These are phyloP conservation scores for Chenopodium formosanum DNA, from an alignment of 148 eudicot genomes.

Conservation along the genomic window DNA sequence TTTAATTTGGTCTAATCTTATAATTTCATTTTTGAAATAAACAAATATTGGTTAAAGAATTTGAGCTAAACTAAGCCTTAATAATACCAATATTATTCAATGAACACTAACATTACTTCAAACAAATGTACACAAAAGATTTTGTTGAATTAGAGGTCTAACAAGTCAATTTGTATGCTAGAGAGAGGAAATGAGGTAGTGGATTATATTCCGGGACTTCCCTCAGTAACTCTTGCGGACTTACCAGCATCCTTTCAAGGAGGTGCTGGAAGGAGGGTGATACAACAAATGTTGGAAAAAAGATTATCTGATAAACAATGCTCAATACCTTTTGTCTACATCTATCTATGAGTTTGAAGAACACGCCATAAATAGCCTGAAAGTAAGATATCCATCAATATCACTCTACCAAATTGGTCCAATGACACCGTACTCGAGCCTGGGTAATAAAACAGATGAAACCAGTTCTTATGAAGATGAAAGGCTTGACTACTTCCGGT, in stretches of 20 bases:
- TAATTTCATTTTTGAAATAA: too few relatives aligned
- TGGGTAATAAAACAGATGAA: not conserved
- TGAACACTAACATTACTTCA: too few relatives aligned
- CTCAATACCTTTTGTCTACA: slow-evolving; percentile 46
- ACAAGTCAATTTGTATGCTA: not conserved
- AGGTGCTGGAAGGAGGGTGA: slow-evolving; percentile 16
- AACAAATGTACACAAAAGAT: too few relatives aligned
- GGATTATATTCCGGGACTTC: slow-evolving; percentile 64
- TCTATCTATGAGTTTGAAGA: slow-evolving; percentile 52
- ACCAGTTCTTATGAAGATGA: too few relatives aligned
- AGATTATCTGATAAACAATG: slow-evolving; percentile 30
- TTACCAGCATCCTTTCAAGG: slow-evolving; percentile 48
- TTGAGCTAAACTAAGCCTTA: too few relatives aligned
- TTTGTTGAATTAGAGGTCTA: not conserved
- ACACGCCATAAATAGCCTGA: slow-evolving; percentile 37
- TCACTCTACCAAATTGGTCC: slow-evolving; percentile 55
- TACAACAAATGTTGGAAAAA: slow-evolving; percentile 22
- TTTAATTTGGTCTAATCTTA: too few relatives aligned
- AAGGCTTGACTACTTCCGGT: slow-evolving; percentile 27
- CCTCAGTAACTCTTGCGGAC: slow-evolving; percentile 48
- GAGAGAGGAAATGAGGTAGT: slow-evolving; percentile 48
- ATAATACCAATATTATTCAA: too few relatives aligned
- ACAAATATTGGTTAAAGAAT: too few relatives aligned
- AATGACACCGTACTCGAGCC: slow-evolving; percentile 43
- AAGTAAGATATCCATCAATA: slow-evolving; percentile 20